Base-by-base conservation (phyloP, 176 grass and related monocot genomes). In the Oryza officinalis region DNA sequence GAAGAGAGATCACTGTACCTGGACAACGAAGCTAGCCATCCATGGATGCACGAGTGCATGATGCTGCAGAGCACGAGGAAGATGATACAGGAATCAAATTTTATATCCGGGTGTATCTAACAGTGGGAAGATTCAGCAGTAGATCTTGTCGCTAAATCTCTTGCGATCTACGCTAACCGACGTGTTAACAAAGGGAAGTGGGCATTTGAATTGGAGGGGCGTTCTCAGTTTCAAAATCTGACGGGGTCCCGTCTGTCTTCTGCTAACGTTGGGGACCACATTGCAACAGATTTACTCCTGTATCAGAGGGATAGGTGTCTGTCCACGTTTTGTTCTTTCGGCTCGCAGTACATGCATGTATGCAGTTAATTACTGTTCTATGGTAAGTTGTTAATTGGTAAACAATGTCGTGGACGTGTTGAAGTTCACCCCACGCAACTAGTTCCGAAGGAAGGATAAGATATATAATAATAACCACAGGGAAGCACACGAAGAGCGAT, bases 311-410 rank as follows among this genome's bases (percentile, higher is more conserved):
- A 15, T 20, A 9, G 31, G 50, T 60, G 54, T 25, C 57, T 26
- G 40, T 82, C 30, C 66, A 78, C 80, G 73, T 78, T 76, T 71
- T 88, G 80, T 54, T 72, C 31, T 46, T 41, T 41, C 66, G 8
- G 2, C 65, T 47, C 37, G 20, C 32, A 61, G 13, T 69, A 75
- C 45, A 67, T 45, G 85, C 61, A 27, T 57, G 17, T 17, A 22
- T 6, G 32, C 1, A 17, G 67, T 67, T 32, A 22, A 46, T 32
- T 65, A 65, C 22, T 8, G 15, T 8, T 20, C 2, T 74, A 5
- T 28, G 0, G 4, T 28, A 44, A 37, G 35, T 2, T 60, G 54
- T 13, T 15, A 15, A 7, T 60, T 47, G 6, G 27, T n/a, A 26
- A 26, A 23, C 1, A 27, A 74, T 18, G 40, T 25, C 22, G 50